Conservation (phyloP, 1,284 basidiomycete genomes). For the Boletus sp. region DNA sequence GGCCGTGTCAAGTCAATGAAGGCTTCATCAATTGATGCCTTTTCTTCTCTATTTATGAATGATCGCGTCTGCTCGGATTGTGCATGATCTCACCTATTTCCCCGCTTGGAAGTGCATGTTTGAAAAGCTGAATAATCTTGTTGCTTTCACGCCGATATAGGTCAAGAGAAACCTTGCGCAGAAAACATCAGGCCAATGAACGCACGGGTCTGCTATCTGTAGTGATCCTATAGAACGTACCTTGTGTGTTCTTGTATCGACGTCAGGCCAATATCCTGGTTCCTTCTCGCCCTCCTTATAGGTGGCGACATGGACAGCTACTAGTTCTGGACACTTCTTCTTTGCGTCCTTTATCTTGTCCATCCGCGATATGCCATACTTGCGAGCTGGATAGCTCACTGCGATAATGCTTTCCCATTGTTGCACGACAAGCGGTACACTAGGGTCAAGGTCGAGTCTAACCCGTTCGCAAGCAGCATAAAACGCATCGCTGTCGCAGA, state of each 20-base stretch:
- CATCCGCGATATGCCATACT: conserved; percentile 85
- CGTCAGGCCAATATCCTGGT: conserved; percentile 85
- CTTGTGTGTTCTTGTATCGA: conserved; percentile 89
- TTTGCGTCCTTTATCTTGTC: conserved; percentile 76
- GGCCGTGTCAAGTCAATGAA: conserved; percentile 86
- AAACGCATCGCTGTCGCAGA: conserved; percentile 93
- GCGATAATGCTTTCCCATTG: conserved; percentile 94
- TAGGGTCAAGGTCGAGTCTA: conserved; percentile 69
- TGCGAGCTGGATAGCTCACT: conserved; percentile 92
- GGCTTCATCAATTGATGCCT: conserved; percentile 80
- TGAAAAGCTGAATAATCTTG: conserved; percentile 87
- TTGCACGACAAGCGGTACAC: conserved; percentile 82
- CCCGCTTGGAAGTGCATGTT: conserved; percentile 67
- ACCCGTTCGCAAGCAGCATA: conserved; percentile 90
- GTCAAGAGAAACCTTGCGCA: conserved; percentile 82
- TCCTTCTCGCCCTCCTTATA: conserved; percentile 86
- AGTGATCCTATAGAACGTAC: conserved; percentile 41
- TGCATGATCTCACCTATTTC: conserved; percentile 54
- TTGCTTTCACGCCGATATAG: conserved; percentile 88
- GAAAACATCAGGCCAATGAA: conserved; percentile 10
- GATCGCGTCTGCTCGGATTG: neutral
- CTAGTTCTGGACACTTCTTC: conserved; percentile 81
- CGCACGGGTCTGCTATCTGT: neutral
- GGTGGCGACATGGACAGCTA: conserved; percentile 91
- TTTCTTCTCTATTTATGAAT: conserved; percentile 50